Percentiles rank a stretch among this genome's conserved stretches.
Conservation (phyloP, 805 yeast genomes). For the Candida jianshihensis region DNA sequence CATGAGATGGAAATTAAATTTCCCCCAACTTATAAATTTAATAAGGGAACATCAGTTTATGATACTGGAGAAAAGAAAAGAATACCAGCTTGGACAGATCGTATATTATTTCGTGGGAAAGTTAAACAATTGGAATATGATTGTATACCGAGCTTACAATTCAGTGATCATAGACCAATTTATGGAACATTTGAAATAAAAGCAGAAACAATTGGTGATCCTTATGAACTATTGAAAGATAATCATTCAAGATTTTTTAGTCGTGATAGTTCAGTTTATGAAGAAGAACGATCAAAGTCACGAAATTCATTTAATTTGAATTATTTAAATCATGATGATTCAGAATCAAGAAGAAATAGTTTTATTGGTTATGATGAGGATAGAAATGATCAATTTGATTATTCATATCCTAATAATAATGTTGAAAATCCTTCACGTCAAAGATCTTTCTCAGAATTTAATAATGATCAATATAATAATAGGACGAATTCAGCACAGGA, state of each 20-base stretch:
- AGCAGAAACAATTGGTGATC: conserved; percentile 56
- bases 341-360: no score
- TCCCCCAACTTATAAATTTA: conserved; percentile 91
- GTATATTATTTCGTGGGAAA: conserved; percentile 63
- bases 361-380: no score
- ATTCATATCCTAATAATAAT: no score
- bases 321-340: no score
- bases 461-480: not conserved
- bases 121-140: conserved; percentile 57
- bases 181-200: conserved; percentile 60
- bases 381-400: no score
- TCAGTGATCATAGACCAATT: conserved; percentile 92
- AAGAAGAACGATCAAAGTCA: conserved; percentile 26
- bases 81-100: conserved; percentile 97
- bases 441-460: no score
- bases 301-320: not conserved
- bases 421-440: no score
- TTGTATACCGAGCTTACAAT: conserved; percentile 46
- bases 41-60: conserved; percentile 72
- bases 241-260: conserved; percentile 52
- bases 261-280: conserved; percentile 34
- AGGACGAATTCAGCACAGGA: no score
- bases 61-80: conserved; percentile 91
- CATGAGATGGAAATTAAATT: conserved; percentile 75
- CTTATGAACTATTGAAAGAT: conserved; percentile 51